Evolutionary conservation across 495 filamentous ascomycete species (phyloP).

Genomic region (Astrothelium subdiscretum): DNA sequence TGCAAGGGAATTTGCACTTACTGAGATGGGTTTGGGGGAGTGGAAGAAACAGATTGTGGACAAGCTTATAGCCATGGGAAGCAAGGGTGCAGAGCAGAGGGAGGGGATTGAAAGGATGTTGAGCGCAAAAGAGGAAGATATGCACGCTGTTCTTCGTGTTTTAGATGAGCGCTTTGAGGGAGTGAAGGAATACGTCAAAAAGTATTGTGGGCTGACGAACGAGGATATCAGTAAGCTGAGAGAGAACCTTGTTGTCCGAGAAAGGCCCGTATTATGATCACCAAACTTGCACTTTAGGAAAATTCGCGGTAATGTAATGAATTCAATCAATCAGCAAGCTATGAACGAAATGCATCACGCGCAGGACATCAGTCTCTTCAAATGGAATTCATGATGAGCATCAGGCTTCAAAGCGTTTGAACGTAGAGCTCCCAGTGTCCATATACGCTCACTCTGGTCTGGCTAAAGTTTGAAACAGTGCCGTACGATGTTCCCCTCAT

Average conservation of each 20-base stretch:
- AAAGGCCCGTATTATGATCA: neutral
- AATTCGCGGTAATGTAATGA: neutral
- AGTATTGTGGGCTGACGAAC: conserved; percentile 40
- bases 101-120: conserved; percentile 11
- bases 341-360: too few relatives aligned
- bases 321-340: neutral
- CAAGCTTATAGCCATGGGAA: conserved; percentile 20
- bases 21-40: conserved; percentile 24
- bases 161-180: conserved; percentile 44
- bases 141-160: conserved; percentile 41
- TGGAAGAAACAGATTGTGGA: conserved; percentile 20
- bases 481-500: neutral
- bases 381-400: too few relatives aligned
- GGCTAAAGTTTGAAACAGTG: too few relatives aligned
- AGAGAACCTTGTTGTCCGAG: conserved; percentile 27
- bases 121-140: conserved; percentile 24
- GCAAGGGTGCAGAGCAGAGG: conserved; percentile 14
- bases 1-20: conserved; percentile 29
- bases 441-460: too few relatives aligned
- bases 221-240: conserved; percentile 39
- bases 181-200: conserved; percentile 41
- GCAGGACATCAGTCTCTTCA: too few relatives aligned
- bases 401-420: too few relatives aligned
- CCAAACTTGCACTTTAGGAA: neutral
- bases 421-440: neutral